Evolutionary conservation across 352 stramenopile genomes (phyloP).

Genomic region (Hyphochytrium catenoides): DNA sequence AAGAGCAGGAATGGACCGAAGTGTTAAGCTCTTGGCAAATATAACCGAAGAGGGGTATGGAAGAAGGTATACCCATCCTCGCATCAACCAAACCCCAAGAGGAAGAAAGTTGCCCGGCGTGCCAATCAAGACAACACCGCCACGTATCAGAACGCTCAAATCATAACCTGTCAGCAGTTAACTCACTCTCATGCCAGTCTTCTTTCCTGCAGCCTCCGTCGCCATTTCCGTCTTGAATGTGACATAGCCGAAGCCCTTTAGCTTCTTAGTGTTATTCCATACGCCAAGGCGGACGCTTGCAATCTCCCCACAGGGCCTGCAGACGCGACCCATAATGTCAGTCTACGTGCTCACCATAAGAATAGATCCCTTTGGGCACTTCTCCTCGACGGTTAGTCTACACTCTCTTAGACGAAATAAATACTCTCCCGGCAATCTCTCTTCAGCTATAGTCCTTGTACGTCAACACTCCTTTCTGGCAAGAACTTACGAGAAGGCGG

Average conservation of each 20-base stretch:
- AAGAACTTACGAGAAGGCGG: conserved; percentile 50
- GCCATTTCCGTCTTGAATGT: conserved; percentile 55
- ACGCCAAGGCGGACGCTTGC: conserved; percentile 70
- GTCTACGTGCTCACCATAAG: not conserved
- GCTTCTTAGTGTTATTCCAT: conserved; percentile 77
- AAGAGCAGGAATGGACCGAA: no score
- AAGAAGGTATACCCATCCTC: no score
- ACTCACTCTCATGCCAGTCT: conserved; percentile 39
- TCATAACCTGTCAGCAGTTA: not conserved
- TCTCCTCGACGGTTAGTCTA: no score
- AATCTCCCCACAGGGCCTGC: conserved; percentile 54
- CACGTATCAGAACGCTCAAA: not conserved
- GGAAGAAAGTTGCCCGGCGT: no score
- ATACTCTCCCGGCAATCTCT: no score
- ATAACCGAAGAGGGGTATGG: no score
- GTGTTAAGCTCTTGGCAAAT: no score
- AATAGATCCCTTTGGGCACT: no score
- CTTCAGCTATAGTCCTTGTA: not conserved
- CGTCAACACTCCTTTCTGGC: conserved; percentile 1
- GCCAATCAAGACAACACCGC: not conserved
- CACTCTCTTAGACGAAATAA: no score
- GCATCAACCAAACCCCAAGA: no score
- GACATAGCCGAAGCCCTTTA: conserved; percentile 90
- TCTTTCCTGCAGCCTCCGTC: conserved; percentile 29
- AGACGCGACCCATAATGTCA: not conserved